Percentiles rank a stretch among this genome's conserved stretches.
These are phyloP conservation scores for Clonostachys solani DNA, from an alignment of 2,329 filamentous ascomycete genomes.

Conservation along the genomic window DNA sequence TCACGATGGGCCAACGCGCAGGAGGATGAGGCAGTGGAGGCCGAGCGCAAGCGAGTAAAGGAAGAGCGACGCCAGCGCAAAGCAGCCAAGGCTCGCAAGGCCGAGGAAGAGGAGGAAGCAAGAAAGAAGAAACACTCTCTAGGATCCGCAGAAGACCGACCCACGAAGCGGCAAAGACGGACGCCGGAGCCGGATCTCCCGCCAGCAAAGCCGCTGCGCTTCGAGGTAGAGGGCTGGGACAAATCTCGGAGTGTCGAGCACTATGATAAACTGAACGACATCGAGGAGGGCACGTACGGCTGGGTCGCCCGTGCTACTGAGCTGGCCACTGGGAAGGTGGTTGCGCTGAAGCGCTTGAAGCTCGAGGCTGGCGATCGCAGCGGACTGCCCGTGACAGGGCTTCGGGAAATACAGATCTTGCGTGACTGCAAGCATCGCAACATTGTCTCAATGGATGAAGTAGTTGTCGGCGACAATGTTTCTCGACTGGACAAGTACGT, in stretches of 20 bases:
- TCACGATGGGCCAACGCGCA: conserved; percentile 89
- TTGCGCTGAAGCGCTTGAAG: conserved; percentile 92
- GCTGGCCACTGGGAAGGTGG: conserved; percentile 68
- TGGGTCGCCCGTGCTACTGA: conserved; percentile 85
- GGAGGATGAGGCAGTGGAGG: conserved; percentile 72
- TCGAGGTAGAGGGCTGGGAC: conserved; percentile 65
- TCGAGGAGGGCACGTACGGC: conserved; percentile 96
- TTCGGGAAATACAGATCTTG: conserved; percentile 91
- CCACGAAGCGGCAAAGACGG: conserved; percentile 59
- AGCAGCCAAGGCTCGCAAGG: conserved; percentile 71
- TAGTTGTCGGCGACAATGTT: conserved; percentile 69
- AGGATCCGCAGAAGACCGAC: conserved; percentile 27
- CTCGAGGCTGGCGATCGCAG: conserved; percentile 69
- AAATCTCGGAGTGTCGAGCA: conserved; percentile 74
- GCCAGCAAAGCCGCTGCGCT: conserved; percentile 61
- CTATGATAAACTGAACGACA: conserved; percentile 91
- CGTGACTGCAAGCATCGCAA: conserved; percentile 77
- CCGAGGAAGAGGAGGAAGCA: conserved; percentile 31
- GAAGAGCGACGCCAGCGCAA: conserved; percentile 85
- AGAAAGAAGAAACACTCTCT: conserved; percentile 15
- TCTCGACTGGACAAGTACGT: conserved; percentile 48
- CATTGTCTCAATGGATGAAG: conserved; percentile 76
- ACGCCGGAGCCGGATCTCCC: conserved; percentile 33
- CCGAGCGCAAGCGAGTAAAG: conserved; percentile 73
- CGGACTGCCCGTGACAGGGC: conserved; percentile 85